Base-by-base conservation (phyloP, 2,329 filamentous ascomycete genomes). In the Calonectria fujianensis region DNA sequence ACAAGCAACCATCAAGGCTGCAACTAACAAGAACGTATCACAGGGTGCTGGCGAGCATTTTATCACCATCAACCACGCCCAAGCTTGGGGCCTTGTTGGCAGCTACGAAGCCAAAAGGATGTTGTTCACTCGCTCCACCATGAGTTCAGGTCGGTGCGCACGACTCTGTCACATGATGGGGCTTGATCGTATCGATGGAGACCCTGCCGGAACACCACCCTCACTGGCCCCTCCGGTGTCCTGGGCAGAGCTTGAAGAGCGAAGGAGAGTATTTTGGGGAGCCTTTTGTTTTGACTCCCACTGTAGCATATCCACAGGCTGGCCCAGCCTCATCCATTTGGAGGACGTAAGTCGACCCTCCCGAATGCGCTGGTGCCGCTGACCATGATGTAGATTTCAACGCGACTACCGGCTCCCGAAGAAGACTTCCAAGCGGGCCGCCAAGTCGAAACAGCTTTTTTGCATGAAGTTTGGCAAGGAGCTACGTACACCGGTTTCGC, bases 251-350 rank as follows among this genome's bases (percentile, higher is more conserved):
- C 77, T 88, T 27, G 89, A 90, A 74, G 96, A 98, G 84, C 90
- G 96, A 67, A 90, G 96, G 73, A 90, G 96, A 77, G 93, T 94
- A 0, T 98, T 98, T 79, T 98, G 96, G 96, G 91, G 93, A 77
- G 90, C 93, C 0, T 98, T 96, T 81, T 94, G 93, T 78, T 90
- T 94, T 52, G 96, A 98, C 83, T 91, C 94, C 32, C 97, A 97
- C 85, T 93, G 95, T 3, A 95, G 94, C 80, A 94, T 98, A 67
- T 95, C 95, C 16, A 98, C 96, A 5, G 96, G 96, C 3, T 98
- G 96, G 96, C 95, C 96, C 0, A 93, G 95, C 87, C 87, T 93
- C 32, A 92, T 98, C 52, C 93, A 97, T 76, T 90, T 95, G 73
- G 88, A 88, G 81, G 95, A 98, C 76, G 90, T 90, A 79, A 79